These are phyloP conservation scores for Poa pratensis DNA, from an alignment of 176 grass and related monocot genomes.

Conservation along the genomic window DNA sequence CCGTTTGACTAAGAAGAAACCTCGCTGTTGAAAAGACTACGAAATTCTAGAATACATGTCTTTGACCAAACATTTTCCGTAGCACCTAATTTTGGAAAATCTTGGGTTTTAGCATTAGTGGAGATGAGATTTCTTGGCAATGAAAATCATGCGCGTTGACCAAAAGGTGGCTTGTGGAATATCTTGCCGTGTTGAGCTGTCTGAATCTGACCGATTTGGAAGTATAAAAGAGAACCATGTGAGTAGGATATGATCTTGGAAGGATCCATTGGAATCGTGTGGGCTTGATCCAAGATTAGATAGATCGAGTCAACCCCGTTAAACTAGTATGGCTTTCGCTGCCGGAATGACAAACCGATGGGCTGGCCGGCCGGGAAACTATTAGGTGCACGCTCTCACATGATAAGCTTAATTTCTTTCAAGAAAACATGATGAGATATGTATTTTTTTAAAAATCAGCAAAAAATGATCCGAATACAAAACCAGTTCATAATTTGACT, in stretches of 20 bases:
- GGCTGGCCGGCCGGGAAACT: no score
- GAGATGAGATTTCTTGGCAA: slow-evolving; percentile 21
- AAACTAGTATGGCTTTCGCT: slow-evolving; percentile 1
- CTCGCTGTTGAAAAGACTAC: neutral
- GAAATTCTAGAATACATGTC: neutral
- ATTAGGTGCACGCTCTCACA: neutral
- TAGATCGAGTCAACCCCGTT: slow-evolving; percentile 17
- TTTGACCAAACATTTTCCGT: neutral
- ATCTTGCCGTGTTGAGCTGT: slow-evolving; percentile 8
- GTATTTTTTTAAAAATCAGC: no score
- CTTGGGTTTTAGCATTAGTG: neutral
- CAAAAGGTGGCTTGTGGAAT: neutral
- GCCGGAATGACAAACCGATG: no score
- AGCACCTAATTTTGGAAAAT: neutral
- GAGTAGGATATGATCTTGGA: slow-evolving; percentile 8
- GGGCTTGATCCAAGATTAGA: slow-evolving; percentile 16
- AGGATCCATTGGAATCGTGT: slow-evolving; percentile 34
- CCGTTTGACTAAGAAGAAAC: neutral
- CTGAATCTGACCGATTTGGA: slow-evolving; percentile 10
- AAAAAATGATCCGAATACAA: no score
- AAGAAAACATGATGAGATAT: no score
- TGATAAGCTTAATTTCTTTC: no score
- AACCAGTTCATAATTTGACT: no score
- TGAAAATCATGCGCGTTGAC: neutral
- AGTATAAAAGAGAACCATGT: neutral